Conservation (phyloP, 805 yeast species). For the Pichia membranifaciens region DNA sequence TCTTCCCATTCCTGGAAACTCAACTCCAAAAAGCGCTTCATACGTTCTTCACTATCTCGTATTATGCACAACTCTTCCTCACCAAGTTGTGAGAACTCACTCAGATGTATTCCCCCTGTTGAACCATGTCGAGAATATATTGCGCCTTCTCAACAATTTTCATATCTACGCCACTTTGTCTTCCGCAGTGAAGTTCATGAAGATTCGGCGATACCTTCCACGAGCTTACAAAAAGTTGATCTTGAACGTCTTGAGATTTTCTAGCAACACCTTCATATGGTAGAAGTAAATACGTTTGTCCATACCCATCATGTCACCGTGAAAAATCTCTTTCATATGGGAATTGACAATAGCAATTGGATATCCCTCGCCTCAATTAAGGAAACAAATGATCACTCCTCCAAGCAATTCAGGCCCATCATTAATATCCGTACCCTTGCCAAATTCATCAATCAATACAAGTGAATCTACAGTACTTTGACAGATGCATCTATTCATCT, state of each 20-base stretch:
- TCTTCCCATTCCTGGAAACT: conserved; percentile 14
- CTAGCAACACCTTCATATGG: conserved; percentile 24
- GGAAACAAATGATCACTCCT: conserved; percentile 29
- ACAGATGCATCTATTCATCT: conserved; percentile 27
- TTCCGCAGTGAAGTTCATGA: conserved; percentile 41
- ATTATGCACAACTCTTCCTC: conserved; percentile 2
- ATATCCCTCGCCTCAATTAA: conserved; percentile 20
- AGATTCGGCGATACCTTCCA: conserved; percentile 28
- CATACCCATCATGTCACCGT: conserved; percentile 18
- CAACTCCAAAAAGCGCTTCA: conserved; percentile 5
- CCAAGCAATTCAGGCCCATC: conserved; percentile 45
- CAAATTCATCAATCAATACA: conserved; percentile 48
- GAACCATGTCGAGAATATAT: background rate
- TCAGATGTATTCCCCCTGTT: conserved; percentile 1
- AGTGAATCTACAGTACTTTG: conserved; percentile 39
- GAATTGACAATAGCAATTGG: conserved; percentile 33
- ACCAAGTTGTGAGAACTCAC: conserved; percentile 1
- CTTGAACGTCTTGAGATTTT: conserved; percentile 11
- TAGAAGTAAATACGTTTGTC: conserved; percentile 16
- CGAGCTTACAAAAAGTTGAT: conserved; percentile 33
- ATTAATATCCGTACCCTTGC: conserved; percentile 44
- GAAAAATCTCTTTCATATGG: conserved; percentile 40
- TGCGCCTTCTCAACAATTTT: conserved; percentile 7
- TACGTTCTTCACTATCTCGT: background rate
- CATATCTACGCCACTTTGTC: conserved; percentile 18